Evolutionary conservation across 768 basidiomycete species (phyloP).

Genomic region (Pleurotus sapidus): DNA sequence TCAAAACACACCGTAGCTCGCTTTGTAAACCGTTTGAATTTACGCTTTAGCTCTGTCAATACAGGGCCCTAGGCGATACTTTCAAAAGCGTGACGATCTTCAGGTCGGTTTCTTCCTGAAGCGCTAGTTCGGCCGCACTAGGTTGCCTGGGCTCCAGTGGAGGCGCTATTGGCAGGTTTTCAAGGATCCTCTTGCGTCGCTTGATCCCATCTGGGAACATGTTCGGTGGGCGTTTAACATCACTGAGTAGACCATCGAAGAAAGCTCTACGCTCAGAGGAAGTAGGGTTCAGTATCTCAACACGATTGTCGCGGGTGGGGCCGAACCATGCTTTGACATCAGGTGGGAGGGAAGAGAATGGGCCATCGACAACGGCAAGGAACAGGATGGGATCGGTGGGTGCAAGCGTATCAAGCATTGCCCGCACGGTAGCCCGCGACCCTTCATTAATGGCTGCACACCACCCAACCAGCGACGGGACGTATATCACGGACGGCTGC

Average conservation of each 20-base stretch:
- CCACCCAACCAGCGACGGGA: constrained; percentile 88
- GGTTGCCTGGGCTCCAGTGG: constrained; percentile 85
- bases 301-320: constrained; percentile 64
- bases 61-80: constrained; percentile 91
- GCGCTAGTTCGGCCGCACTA: constrained; percentile 74
- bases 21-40: constrained; percentile 89
- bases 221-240: constrained; percentile 74
- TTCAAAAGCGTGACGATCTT: constrained; percentile 77
- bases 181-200: constrained; percentile 79
- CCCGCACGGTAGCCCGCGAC: constrained; percentile 78
- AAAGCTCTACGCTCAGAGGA: constrained; percentile 62
- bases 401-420: constrained; percentile 87
- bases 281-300: constrained; percentile 56
- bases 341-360: constrained; percentile 61
- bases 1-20: constrained; percentile 58
- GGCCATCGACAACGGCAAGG: constrained; percentile 84
- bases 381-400: constrained; percentile 94
- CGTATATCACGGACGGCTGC: constrained; percentile 93
- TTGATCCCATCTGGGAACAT: constrained; percentile 88
- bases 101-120: constrained; percentile 82
- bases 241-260: constrained; percentile 70
- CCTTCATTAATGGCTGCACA: constrained; percentile 82
- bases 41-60: constrained; percentile 84
- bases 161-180: constrained; percentile 84
- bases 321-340: constrained; percentile 96